A percentile compares a stretch with the other conserved stretches of the same genome.
Evolutionary conservation across 257 asterid genomes (phyloP).

Genomic region (Paraleonurus japonicus): DNA sequence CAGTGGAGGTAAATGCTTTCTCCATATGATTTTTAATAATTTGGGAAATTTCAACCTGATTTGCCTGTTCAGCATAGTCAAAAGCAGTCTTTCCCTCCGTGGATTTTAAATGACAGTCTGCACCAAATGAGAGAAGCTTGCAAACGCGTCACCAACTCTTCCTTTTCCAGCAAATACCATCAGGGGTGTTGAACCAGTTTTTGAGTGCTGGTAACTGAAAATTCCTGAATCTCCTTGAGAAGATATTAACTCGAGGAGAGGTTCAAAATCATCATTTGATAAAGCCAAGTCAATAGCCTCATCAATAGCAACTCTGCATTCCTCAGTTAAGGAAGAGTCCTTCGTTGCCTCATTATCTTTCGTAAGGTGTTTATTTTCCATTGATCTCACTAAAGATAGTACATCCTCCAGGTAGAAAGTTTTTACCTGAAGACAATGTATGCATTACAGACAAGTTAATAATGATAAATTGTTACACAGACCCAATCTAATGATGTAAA

Average conservation of each 20-base stretch:
- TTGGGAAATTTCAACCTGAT: constrained; percentile 62
- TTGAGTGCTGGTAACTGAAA: constrained; percentile 71
- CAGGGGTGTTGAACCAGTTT: constrained; percentile 73
- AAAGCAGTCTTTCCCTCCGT: constrained; percentile 65
- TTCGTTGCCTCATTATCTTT: constrained; percentile 30
- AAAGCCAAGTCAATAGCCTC: constrained; percentile 78
- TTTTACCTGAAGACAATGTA: constrained; percentile 55
- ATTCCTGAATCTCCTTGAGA: constrained; percentile 52
- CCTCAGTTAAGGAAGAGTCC: constrained; percentile 51
- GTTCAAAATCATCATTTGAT: constrained; percentile 61
- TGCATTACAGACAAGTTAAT: constrained; percentile 18
- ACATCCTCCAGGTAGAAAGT: constrained; percentile 82
- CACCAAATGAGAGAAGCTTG: constrained; percentile 86
- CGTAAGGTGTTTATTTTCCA: constrained; percentile 33
- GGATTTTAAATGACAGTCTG: constrained; percentile 53
- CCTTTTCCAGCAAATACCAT: constrained; percentile 90
- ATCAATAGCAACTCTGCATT: constrained; percentile 60
- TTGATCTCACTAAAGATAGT: constrained; percentile 56
- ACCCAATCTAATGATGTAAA: no score
- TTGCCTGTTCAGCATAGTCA: constrained; percentile 62
- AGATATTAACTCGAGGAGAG: constrained; percentile 68
- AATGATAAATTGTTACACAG: background rate
- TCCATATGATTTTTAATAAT: constrained; percentile 61
- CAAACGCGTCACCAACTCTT: constrained; percentile 67
- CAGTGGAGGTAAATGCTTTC: constrained; percentile 40